Percentiles rank a stretch among this genome's conserved stretches.
phyloP scores from a whole-genome alignment of 345 rosid species.

The Populus nigra region DNA sequence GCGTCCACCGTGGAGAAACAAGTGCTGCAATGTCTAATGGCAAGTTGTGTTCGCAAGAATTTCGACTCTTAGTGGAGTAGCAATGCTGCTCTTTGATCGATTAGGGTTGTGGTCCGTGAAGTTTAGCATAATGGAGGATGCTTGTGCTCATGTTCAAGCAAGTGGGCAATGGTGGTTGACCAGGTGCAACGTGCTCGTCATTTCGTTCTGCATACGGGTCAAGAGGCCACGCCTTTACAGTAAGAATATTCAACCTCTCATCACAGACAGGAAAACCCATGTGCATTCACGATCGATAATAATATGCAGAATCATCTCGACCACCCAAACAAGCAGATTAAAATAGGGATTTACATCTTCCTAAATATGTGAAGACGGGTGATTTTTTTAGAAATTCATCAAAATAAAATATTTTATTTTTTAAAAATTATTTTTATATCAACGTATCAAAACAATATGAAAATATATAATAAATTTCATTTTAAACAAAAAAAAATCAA shows the following conservation, averaged over 20 bases:
- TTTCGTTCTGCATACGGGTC: not conserved
- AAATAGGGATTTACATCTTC: not conserved
- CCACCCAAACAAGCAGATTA: not conserved
- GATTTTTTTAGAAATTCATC: no score
- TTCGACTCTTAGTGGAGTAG: not conserved
- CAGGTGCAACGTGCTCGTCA: not conserved
- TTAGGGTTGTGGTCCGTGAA: not conserved
- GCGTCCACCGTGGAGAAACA: not conserved
- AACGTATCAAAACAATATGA: no score
- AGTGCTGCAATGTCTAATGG: not conserved
- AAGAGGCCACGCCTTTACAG: not conserved
- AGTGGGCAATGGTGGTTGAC: not conserved
- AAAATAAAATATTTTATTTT: no score
- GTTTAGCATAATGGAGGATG: not conserved
- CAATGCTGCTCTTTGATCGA: no score
- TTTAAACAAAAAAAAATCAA: no score
- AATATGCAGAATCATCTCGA: not conserved
- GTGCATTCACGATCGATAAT: not conserved
- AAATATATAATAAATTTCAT: no score
- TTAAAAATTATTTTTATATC: no score
- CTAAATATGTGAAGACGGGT: not conserved
- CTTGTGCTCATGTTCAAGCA: not conserved
- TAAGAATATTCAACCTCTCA: not conserved
- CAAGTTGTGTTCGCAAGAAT: not conserved
- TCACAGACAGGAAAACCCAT: not conserved